These are phyloP conservation scores for Chytriomyces hyalinus DNA, from an alignment of 192 early-diverging fungal genomes.

Conservation along the genomic window DNA sequence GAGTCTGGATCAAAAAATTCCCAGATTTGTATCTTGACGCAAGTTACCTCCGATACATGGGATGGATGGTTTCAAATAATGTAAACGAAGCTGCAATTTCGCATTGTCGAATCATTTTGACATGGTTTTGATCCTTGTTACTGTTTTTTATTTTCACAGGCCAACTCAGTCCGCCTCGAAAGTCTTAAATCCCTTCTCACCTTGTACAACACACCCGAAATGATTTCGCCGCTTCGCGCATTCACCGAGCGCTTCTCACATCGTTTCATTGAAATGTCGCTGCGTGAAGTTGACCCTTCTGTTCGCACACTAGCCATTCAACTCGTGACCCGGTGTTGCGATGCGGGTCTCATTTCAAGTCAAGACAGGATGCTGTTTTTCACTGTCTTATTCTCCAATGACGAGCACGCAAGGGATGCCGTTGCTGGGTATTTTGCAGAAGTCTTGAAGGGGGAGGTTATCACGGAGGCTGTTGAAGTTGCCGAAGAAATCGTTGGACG, in stretches of 20 bases:
- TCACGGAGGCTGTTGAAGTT: slow-evolving; percentile 34
- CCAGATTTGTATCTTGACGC: slow-evolving; percentile 77
- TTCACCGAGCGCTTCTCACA: slow-evolving; percentile 74
- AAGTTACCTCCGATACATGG: slow-evolving; percentile 79
- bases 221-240: slow-evolving; percentile 58
- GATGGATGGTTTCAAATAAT: slow-evolving; percentile 87
- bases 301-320: slow-evolving; percentile 56
- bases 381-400: slow-evolving; percentile 73
- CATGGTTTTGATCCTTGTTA: too few relatives aligned
- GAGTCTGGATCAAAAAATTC: slow-evolving; percentile 74
- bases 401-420: slow-evolving; percentile 67
- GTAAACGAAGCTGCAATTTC: slow-evolving; percentile 9
- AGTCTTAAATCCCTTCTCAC: slow-evolving; percentile 66
- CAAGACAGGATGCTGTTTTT: slow-evolving; percentile 66
- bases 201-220: slow-evolving; percentile 56
- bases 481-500: slow-evolving; percentile 7
- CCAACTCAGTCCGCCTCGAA: slow-evolving; percentile 64
- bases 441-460: slow-evolving; percentile 55
- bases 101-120: too few relatives aligned
- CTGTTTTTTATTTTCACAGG: neutral
- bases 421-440: slow-evolving; percentile 68
- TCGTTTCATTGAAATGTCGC: slow-evolving; percentile 78
- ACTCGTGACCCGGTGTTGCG: slow-evolving; percentile 49
- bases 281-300: slow-evolving; percentile 63
- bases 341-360: slow-evolving; percentile 66